phyloP scores from a whole-genome alignment of 2,329 filamentous ascomycete species.

The Aspergillus bombycis region DNA sequence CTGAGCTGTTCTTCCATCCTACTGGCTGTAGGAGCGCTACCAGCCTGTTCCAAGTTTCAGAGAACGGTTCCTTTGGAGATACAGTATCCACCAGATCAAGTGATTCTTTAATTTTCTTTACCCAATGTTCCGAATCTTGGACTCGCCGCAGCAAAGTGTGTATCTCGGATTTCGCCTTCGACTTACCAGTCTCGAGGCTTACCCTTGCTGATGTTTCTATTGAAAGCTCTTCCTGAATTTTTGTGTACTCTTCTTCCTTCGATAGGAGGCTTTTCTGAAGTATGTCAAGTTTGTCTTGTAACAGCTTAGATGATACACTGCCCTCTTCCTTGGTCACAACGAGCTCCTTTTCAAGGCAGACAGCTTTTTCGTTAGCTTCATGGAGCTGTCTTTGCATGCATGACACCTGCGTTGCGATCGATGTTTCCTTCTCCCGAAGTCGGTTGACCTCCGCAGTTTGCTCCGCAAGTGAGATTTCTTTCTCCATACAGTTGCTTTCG shows the following conservation, averaged over 20 bases:
- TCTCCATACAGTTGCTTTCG: slow-evolving; percentile 16
- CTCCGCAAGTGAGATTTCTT: slow-evolving; percentile 12
- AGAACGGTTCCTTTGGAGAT: slow-evolving; percentile 20
- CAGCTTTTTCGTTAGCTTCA: slow-evolving; percentile 24
- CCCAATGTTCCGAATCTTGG: slow-evolving; percentile 29
- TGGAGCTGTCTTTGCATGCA: slow-evolving; percentile 24
- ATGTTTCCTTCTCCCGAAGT: slow-evolving; percentile 25
- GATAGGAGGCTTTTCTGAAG: slow-evolving; percentile 19
- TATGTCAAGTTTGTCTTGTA: slow-evolving; percentile 18
- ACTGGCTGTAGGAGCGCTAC: slow-evolving; percentile 19
- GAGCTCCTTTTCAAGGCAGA: slow-evolving; percentile 25
- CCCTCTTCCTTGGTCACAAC: slow-evolving; percentile 10
- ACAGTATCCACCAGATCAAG: slow-evolving; percentile 22
- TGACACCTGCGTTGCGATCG: slow-evolving; percentile 20
- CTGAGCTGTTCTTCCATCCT: not conserved
- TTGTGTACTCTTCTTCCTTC: slow-evolving; percentile 36
- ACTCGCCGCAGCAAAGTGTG: slow-evolving; percentile 27
- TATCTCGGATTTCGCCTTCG: slow-evolving; percentile 28
- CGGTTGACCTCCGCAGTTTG: slow-evolving; percentile 25
- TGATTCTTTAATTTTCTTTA: slow-evolving; percentile 24
- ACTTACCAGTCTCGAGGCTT: slow-evolving; percentile 24
- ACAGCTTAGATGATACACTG: slow-evolving; percentile 8
- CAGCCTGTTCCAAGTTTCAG: slow-evolving; percentile 24
- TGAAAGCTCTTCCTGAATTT: slow-evolving; percentile 14
- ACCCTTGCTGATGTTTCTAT: slow-evolving; percentile 17